Percentiles rank a stretch among this genome's conserved stretches.
Evolutionary conservation across 352 stramenopile genomes (phyloP).

Genomic region (Phytophthora fragariaefolia): DNA sequence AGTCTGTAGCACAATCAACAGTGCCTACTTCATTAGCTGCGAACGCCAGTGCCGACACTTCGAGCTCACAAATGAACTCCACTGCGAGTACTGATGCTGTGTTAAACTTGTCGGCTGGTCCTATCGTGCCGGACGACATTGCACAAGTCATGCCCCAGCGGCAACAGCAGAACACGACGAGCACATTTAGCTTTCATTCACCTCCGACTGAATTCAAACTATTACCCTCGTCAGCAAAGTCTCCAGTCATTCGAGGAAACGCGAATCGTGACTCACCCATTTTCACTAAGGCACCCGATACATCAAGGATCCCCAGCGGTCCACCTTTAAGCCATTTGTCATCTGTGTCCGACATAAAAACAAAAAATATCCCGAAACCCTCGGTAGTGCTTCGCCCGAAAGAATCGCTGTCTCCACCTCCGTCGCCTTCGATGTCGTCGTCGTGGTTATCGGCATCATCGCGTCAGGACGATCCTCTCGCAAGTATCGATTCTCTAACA

Average conservation of each 20-base stretch:
- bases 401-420: conserved; percentile 1
- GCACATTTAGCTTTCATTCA: conserved; percentile 28
- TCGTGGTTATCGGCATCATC: conserved; percentile 30
- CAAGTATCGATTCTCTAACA: conserved; percentile 44
- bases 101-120: conserved; percentile 42
- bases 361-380: conserved; percentile 18
- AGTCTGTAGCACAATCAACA: conserved; percentile 1
- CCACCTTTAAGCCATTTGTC: conserved; percentile 7
- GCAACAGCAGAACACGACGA: conserved; percentile 10
- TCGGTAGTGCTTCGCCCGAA: conserved; percentile 17
- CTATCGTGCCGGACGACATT: conserved; percentile 18
- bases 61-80: not conserved
- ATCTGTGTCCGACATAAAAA: not conserved
- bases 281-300: conserved; percentile 19
- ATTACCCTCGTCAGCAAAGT: conserved; percentile 34
- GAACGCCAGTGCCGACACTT: not conserved
- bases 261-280: conserved; percentile 17
- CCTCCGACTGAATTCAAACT: conserved; percentile 47
- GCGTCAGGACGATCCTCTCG: conserved; percentile 45
- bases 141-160: conserved; percentile 8
- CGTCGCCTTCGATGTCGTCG: conserved; percentile 23
- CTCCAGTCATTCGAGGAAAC: conserved; percentile 24
- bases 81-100: conserved; percentile 34
- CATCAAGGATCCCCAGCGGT: conserved; percentile 16
- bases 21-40: not conserved